Base-by-base conservation (phyloP, 805 yeast genomes). In the Lipomyces mesembrius region DNA sequence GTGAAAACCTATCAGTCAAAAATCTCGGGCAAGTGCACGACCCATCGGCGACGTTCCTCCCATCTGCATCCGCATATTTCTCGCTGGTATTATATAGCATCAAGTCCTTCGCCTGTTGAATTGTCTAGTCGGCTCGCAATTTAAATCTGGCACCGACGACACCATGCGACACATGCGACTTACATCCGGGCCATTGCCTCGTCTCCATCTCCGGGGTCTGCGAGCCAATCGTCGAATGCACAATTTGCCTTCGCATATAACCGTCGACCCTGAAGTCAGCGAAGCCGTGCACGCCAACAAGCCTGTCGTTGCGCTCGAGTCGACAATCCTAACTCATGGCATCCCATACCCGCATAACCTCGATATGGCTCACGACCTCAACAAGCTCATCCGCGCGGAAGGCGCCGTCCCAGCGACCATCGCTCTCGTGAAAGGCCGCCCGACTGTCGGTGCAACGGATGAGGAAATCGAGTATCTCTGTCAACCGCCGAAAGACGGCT, bases 281-380 rank as follows among this genome's bases (percentile, higher is more conserved):
- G 87, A 87, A 67, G 96, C 96, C 0, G 73, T 91, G 20, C 71
- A 72, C 12, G 82, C 82, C 2, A 82, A 83, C 22, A 77, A 69
- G 49, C 97, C 97, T 0, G 85, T 92, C 5, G 95, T 92, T 2
- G 88, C 97, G 0, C 79, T 92, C 17, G 97, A 92, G 75, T 87
- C 92, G 27, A 92, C 97, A 7, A 92, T 92, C 73, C 85, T 92
- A 71, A 89, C 97, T 6, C 97, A 92, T 79, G 97, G 97, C 0
- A 81, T 92, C 52, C 97, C 97, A 2, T 89, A 78, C 74, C 97
- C 97, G 0, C 83, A 83, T 27, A 92, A 92, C 74, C 74, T 90
- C 11, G 81, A 82, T 32, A 88, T 92, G 92, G 97, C 97, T 0
- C 73, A 73, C 37, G 77, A 80, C 1, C 96, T 90, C 0, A 97